phyloP scores from a whole-genome alignment of 139 green algal genomes.

The Closterium sp. region DNA sequence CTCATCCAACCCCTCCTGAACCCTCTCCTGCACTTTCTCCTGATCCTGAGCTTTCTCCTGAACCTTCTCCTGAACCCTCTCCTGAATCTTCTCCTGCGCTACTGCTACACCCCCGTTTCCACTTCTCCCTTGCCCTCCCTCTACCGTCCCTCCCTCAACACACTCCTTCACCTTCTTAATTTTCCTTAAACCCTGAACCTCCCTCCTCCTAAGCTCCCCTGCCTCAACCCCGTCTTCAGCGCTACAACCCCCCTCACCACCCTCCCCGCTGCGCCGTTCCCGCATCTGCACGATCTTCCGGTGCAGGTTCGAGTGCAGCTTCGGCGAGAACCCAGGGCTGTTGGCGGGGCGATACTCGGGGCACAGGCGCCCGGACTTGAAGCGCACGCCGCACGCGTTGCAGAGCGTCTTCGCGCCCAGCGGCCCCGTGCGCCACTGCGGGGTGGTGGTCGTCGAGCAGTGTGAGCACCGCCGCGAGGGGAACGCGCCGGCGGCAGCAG shows the following conservation, averaged over 20 bases:
- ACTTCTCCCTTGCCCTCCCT: neutral
- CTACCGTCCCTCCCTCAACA: neutral
- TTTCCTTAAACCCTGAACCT: neutral
- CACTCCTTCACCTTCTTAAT: neutral
- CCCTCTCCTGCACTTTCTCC: neutral
- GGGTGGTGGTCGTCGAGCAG: constrained; percentile 57
- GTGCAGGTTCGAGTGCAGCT: constrained; percentile 26
- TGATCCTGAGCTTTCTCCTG: neutral
- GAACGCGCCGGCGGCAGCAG: neutral
- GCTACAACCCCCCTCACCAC: too few species aligned
- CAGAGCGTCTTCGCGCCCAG: constrained; percentile 67
- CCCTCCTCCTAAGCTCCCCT: neutral
- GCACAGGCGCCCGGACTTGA: constrained; percentile 35
- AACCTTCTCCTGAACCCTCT: neutral
- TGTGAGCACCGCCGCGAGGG: constrained; percentile 29
- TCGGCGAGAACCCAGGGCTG: constrained; percentile 7
- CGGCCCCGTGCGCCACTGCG: constrained; percentile 58
- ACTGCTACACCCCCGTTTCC: neutral
- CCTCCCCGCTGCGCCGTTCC: neutral
- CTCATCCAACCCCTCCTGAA: neutral
- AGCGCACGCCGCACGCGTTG: constrained; percentile 67
- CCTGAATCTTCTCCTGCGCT: neutral
- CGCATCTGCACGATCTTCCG: constrained; percentile 33
- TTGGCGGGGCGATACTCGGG: constrained; percentile 29
- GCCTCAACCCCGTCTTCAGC: neutral